These are phyloP conservation scores for Lentinula novae-zelandiae DNA, from an alignment of 1,284 basidiomycete genomes.

Conservation along the genomic window DNA sequence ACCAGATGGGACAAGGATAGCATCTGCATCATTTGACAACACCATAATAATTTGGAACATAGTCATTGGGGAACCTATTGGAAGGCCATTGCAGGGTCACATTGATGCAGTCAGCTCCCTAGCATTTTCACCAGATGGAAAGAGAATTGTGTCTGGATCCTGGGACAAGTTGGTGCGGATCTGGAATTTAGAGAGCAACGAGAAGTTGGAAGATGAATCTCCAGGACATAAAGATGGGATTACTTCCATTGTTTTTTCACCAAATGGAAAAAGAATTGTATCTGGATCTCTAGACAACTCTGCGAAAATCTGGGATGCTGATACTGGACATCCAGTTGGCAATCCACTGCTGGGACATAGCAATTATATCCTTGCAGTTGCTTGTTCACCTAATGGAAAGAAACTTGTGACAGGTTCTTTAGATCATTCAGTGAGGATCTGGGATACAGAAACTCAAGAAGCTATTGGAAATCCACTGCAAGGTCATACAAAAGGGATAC, in stretches of 20 bases:
- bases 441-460: neutral
- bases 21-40: slow-evolving; percentile 4
- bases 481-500: neutral
- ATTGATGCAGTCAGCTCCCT: neutral
- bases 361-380: neutral
- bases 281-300: slow-evolving; percentile 12
- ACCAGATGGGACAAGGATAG: neutral
- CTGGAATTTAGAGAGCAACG: slow-evolving; percentile 4
- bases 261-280: neutral
- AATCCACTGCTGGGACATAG: slow-evolving; percentile 10
- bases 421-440: neutral
- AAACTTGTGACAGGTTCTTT: neutral
- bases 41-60: slow-evolving; percentile 8
- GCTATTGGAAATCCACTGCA: neutral
- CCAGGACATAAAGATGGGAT: neutral
- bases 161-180: slow-evolving; percentile 11
- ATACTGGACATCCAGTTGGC: slow-evolving; percentile 8
- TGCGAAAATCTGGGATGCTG: slow-evolving; percentile 12
- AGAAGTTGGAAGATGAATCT: neutral
- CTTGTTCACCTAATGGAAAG: neutral
- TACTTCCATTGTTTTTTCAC: neutral
- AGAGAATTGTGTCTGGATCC: slow-evolving; percentile 8
- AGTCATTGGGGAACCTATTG: neutral
- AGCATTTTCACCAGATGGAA: neutral
- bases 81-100: neutral